Evolutionary conservation across 345 rosid species (phyloP), one percentile per base, ranked within the genome.

Genomic region (Chamaenerion angustifolium): DNA sequence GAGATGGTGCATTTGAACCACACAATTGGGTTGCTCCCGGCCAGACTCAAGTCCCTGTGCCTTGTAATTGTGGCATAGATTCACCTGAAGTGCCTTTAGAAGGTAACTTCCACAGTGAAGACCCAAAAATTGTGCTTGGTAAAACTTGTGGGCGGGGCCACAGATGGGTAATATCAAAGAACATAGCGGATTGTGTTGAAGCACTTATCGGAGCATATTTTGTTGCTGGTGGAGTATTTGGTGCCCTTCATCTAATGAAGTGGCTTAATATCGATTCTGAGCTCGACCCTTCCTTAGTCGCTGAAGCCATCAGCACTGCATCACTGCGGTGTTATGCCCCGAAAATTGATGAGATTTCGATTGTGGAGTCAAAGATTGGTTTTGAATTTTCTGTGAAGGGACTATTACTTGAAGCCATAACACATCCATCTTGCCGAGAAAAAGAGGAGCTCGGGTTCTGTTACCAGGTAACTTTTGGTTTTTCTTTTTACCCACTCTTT

Each of bases 21-120:
- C 86, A 86, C 56, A 82, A 81, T 47, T 90, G 98, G 96, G 75
- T 74, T 11, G 92, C 96, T 70, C 96, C 98, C 12, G 96, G 96
- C 40, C 96, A 90, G 42, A 56, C 83, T 54, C 19, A 73, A 25
- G 71, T 59, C 48, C 77, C 74, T 0, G 68, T 63, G 67, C 76
- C 84, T 54, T 90, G 98, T 68, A 56, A 64, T 8, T 83, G 94
- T 53, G 81, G 80, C 52, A 62, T 78, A 57, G 79, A 78, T 40
- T 63, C 83, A 46, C 61, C 52, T 40, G 82, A 81, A 65, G 96
- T 90, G 42, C 94, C 98, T 40, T 54, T 81, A 58, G 89, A 81
- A 46, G 61, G 70, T 43, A 78, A 63, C 48, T 76, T 68, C 71
- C 75, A 68, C 18, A 70, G 83, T 18, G 74, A 71, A 37, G 75